These are phyloP conservation scores for Solanum rostratum DNA, from an alignment of 257 asterid species.

Conservation along the genomic window DNA sequence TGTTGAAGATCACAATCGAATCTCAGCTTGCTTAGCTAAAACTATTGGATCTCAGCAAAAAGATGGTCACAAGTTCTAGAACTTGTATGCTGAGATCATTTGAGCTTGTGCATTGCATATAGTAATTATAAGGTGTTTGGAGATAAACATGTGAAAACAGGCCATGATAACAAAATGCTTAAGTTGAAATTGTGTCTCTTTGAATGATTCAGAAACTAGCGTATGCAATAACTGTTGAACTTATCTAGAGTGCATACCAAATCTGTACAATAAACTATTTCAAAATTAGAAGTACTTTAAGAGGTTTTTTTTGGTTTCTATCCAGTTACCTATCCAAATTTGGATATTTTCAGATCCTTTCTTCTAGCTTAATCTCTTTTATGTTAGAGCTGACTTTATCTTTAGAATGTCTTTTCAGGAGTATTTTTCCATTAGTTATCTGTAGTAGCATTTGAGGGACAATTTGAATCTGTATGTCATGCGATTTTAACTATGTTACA, in stretches of 20 bases:
- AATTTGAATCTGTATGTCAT: neutral
- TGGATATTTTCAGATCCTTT: neutral
- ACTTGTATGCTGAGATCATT: neutral
- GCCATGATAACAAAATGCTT: neutral
- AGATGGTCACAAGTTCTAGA: neutral
- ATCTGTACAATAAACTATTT: neutral
- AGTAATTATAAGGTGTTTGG: neutral
- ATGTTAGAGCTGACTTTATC: neutral
- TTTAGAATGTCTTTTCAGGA: neutral
- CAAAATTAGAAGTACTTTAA: neutral
- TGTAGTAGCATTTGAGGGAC: neutral
- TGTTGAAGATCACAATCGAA: too few relatives aligned
- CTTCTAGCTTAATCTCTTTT: neutral
- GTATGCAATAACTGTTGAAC: neutral
- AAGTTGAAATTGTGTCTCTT: neutral
- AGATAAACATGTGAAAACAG: neutral
- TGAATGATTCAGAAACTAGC: neutral
- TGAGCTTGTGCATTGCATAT: neutral
- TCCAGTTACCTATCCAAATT: neutral
- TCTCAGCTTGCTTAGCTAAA: neutral
- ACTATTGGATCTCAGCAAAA: neutral
- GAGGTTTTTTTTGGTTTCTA: neutral
- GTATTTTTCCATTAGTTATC: neutral
- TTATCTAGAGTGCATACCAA: neutral
- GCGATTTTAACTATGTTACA: neutral